phyloP scores from a whole-genome alignment of 2,329 filamentous ascomycete species.

The Pseudopyricularia javanii region DNA sequence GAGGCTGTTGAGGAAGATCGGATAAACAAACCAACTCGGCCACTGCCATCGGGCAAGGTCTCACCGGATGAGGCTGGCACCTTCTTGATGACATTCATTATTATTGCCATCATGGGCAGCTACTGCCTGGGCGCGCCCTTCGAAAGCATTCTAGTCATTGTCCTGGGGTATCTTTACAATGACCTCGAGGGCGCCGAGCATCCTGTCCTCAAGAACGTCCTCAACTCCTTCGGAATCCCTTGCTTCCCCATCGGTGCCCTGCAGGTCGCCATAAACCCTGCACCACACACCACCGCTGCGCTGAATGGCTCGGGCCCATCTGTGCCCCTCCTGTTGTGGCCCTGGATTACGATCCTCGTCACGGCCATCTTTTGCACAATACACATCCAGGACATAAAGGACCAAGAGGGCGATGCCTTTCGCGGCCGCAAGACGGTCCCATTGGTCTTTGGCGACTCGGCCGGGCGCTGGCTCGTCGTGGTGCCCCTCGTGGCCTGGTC shows the following conservation, averaged over 20 bases:
- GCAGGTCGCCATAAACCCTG: slow-evolving; percentile 3
- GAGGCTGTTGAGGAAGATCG: slow-evolving; percentile 5
- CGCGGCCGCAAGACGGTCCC: slow-evolving; percentile 7
- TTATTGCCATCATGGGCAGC: background rate
- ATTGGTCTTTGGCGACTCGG: slow-evolving; percentile 1
- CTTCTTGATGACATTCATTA: slow-evolving; percentile 1
- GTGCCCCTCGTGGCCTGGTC: slow-evolving; percentile 1
- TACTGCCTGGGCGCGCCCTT: slow-evolving; percentile 10
- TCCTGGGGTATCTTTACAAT: slow-evolving; percentile 26
- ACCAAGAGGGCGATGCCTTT: slow-evolving; percentile 8
- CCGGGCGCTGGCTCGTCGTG: slow-evolving; percentile 1
- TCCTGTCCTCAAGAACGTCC: slow-evolving; percentile 13
- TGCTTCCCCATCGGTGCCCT: slow-evolving; percentile 4
- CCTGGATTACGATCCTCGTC: slow-evolving; percentile 7
- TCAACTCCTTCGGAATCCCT: slow-evolving; percentile 9
- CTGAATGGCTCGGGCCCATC: background rate
- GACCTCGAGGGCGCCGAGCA: slow-evolving; percentile 18
- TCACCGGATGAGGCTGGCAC: slow-evolving; percentile 11
- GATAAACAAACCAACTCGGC: slow-evolving; percentile 8
- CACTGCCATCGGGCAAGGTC: slow-evolving; percentile 13
- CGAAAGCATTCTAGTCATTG: slow-evolving; percentile 16
- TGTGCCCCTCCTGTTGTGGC: background rate
- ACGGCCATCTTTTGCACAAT: slow-evolving; percentile 11
- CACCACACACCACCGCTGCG: background rate
- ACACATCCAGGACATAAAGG: slow-evolving; percentile 11